Conservation (phyloP, 1,284 basidiomycete species). For the Puccinia hordei region DNA sequence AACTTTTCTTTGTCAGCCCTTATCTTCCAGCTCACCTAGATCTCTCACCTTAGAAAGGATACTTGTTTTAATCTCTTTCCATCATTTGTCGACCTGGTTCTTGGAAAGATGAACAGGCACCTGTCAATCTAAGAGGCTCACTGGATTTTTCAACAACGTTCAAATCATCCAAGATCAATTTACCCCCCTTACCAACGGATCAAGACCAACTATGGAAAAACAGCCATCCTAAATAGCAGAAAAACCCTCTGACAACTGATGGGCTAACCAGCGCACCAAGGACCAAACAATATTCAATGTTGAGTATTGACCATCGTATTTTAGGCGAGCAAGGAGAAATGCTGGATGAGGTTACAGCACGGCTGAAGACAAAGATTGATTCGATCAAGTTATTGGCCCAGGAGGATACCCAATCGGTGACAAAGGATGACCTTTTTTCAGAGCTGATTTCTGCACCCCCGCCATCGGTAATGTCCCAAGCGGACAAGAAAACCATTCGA, state of each 20-base stretch:
- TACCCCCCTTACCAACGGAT: slow-evolving; percentile 20
- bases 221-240: slow-evolving; percentile 16
- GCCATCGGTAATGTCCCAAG: too few species aligned
- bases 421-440: too few species aligned
- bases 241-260: neutral
- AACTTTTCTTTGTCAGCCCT: too few species aligned
- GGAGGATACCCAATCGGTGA: too few species aligned
- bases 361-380: too few species aligned
- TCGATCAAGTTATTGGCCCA: too few species aligned
- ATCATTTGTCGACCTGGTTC: neutral
- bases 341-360: too few species aligned
- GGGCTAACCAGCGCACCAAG: neutral
- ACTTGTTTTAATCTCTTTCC: neutral
- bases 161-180: slow-evolving; percentile 22
- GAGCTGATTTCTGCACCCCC: too few species aligned
- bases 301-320: too few species aligned
- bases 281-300: too few species aligned
- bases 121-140: slow-evolving; percentile 11
- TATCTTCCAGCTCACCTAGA: slow-evolving; percentile 27
- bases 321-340: too few species aligned
- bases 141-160: slow-evolving; percentile 38
- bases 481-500: too few species aligned
- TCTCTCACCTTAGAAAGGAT: neutral
- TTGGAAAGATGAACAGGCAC: slow-evolving; percentile 32
- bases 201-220: slow-evolving; percentile 25